Base-by-base conservation (phyloP, 2,329 filamentous ascomycete genomes). In the Cordyceps farinosa region DNA sequence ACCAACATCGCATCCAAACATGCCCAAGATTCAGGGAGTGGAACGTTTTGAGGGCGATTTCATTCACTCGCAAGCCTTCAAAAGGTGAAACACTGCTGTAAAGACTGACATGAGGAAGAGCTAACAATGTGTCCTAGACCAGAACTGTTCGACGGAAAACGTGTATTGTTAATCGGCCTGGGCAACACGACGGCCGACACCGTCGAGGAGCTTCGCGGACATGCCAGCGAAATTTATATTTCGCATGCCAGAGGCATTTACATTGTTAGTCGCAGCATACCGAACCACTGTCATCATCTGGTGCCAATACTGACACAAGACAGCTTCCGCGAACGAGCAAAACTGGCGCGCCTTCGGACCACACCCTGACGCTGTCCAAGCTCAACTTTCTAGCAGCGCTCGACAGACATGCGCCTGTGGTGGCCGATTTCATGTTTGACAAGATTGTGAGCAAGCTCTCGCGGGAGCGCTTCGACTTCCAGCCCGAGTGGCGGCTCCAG, bases 111-210 rank as follows among this genome's bases (percentile, higher is more conserved):
- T 22, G 22, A 22, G 22, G 22, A 22, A 22, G 7, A 45, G 5
- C 38, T 58, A 42, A 42, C 29, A 30, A 45, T 0, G n/a, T 50
- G 3, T 9, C 2, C 0, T 11, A 71, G 71, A n/a, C 68, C 70
- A 0, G 67, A 71, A 5, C 57, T 66, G 5, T 81, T 79, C 67
- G 70, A 73, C 13, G 75, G 70, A 7, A 77, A 80, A 65, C 77
- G 70, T 10, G 77, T 82, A 2, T 62, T 82, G 0, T 69, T 82
- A 0, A 70, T 82, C 2, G 80, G 80, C 6, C 67, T 80, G 32
- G 76, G 76, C 17, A 77, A 75, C 52, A 79, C 76, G 1, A 69
- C 69, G 1, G 70, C 67, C 22, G 72, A 74, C 30, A 70, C 70
- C 0, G 70, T 70, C 13, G 64, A 75, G 1, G 69, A 70, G 5